Conservation (phyloP, 371 early-diverging fungal species). For the Lichtheimia ornata region DNA sequence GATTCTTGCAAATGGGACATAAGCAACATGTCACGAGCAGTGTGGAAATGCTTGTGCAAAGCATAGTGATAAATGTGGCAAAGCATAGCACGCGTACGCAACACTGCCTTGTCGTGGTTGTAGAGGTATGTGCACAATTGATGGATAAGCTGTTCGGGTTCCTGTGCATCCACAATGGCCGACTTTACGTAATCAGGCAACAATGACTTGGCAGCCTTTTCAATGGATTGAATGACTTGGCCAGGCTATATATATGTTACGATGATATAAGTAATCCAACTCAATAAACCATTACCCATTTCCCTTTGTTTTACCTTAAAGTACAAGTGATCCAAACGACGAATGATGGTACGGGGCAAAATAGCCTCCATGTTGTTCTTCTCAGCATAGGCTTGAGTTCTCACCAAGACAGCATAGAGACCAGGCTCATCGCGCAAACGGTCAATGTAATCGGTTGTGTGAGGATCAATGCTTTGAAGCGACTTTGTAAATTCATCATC, state of each 20-base stretch:
- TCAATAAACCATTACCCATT: too few relatives aligned
- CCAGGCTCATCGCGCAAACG: constrained; percentile 89
- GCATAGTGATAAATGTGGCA: constrained; percentile 97
- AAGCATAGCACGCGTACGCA: constrained; percentile 94
- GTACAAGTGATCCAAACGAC: constrained; percentile 94
- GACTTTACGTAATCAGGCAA: constrained; percentile 45
- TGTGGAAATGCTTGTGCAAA: constrained; percentile 90
- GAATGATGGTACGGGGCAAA: constrained; percentile 76
- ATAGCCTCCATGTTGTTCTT: constrained; percentile 58
- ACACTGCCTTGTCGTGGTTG: constrained; percentile 79
- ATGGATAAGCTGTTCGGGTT: constrained; percentile 70
- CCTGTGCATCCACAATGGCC: constrained; percentile 44
- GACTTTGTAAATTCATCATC: constrained; percentile 97
- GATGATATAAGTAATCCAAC: too few relatives aligned
- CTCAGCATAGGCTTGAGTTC: constrained; percentile 83
- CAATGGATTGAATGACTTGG: constrained; percentile 53
- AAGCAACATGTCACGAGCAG: constrained; percentile 94
- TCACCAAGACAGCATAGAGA: constrained; percentile 87
- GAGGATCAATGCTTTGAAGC: constrained; percentile 94
- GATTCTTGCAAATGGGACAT: constrained; percentile 98
- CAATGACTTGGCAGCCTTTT: constrained; percentile 35
- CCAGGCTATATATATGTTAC: constrained; percentile 36
- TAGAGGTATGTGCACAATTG: constrained; percentile 87
- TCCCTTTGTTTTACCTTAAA: constrained; percentile 66
- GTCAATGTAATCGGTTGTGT: constrained; percentile 94